phyloP scores from a whole-genome alignment of 2,329 filamentous ascomycete species.

The Fusarium hostae region DNA sequence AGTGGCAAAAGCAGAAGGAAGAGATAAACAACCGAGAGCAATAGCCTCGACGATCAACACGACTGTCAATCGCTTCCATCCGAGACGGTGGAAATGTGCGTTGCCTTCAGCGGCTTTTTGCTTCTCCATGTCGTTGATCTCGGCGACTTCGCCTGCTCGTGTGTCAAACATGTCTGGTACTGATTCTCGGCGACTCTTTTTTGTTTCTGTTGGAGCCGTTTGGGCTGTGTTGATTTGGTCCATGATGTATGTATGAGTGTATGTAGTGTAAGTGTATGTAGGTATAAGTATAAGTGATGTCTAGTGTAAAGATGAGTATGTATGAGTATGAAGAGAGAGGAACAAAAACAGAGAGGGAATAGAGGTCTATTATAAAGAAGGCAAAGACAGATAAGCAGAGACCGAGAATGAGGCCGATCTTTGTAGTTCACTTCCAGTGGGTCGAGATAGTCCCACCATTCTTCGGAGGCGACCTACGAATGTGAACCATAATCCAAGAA shows the following conservation, averaged over 20 bases:
- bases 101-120: slow-evolving; percentile 58
- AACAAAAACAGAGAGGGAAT: neutral
- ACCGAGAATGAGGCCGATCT: slow-evolving; percentile 38
- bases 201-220: slow-evolving; percentile 19
- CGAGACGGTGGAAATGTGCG: slow-evolving; percentile 63
- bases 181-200: slow-evolving; percentile 5
- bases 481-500: neutral
- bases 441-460: slow-evolving; percentile 18
- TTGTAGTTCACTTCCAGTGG: slow-evolving; percentile 20
- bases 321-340: neutral
- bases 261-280: neutral
- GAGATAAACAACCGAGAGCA: slow-evolving; percentile 63
- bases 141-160: slow-evolving; percentile 48
- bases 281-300: neutral
- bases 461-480: slow-evolving; percentile 3
- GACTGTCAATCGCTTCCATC: slow-evolving; percentile 67
- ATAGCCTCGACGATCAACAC: slow-evolving; percentile 68
- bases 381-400: slow-evolving; percentile 18
- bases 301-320: neutral
- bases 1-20: slow-evolving; percentile 63
- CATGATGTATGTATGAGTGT: slow-evolving; percentile 5
- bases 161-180: slow-evolving; percentile 44
- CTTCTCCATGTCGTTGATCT: slow-evolving; percentile 60
- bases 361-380: neutral
- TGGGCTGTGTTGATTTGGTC: slow-evolving; percentile 33